phyloP scores from a whole-genome alignment of 2,329 filamentous ascomycete species.

The Pyricularia pennisetigena region DNA sequence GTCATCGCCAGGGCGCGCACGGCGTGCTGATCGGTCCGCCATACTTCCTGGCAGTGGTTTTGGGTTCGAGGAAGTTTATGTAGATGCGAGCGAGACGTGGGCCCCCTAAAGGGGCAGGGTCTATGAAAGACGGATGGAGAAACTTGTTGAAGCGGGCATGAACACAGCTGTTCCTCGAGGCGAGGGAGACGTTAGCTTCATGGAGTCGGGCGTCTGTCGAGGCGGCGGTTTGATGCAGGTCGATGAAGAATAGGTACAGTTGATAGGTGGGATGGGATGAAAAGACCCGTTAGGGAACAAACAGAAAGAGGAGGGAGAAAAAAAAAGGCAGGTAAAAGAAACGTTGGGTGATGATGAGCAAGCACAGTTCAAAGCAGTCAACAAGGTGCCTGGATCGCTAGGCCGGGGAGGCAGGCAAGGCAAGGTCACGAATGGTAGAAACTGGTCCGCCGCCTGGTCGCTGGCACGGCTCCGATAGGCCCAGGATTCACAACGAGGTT shows the following conservation, averaged over 20 bases:
- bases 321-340: background rate
- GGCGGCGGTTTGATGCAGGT: background rate
- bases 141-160: background rate
- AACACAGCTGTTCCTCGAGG: background rate
- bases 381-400: background rate
- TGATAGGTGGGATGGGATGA: background rate
- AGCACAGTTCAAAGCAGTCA: background rate
- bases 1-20: conserved; percentile 9
- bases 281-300: background rate
- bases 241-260: background rate
- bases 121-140: background rate
- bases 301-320: background rate
- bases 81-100: background rate
- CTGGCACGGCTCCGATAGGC: conserved; percentile 4
- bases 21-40: conserved; percentile 1
- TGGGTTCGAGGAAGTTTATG: background rate
- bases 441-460: background rate
- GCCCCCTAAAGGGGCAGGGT: background rate
- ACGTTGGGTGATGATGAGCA: background rate
- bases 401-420: background rate
- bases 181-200: background rate
- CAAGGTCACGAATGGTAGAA: background rate
- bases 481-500: background rate
- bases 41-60: background rate
- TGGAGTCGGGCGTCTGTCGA: background rate